Percentiles rank a stretch among this genome's conserved stretches.
These are phyloP conservation scores for Drechslera avenae DNA, from an alignment of 2,329 filamentous ascomycete species.

Conservation along the genomic window DNA sequence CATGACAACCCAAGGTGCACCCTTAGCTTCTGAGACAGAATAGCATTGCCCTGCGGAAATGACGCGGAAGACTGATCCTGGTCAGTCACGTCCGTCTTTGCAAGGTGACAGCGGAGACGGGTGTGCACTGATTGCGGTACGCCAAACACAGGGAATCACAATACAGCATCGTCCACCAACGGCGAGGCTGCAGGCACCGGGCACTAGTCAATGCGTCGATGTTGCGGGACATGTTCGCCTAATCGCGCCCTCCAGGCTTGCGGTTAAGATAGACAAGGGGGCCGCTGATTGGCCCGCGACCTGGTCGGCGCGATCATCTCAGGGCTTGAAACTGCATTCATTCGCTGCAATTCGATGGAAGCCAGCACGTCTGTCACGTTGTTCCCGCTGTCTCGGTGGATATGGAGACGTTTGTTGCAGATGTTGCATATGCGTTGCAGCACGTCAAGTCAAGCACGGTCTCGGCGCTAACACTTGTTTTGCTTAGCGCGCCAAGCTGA, in stretches of 20 bases:
- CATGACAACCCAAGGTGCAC: slow-evolving; percentile 10
- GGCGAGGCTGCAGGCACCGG: neutral
- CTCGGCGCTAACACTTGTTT: slow-evolving; percentile 13
- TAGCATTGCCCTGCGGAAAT: slow-evolving; percentile 23
- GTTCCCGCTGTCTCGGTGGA: slow-evolving; percentile 1
- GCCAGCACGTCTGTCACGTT: slow-evolving; percentile 3
- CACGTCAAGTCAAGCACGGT: slow-evolving; percentile 24
- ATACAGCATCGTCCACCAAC: slow-evolving; percentile 20
- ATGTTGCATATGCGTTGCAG: slow-evolving; percentile 31
- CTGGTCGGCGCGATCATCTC: neutral
- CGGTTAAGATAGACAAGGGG: no score
- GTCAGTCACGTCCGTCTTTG: slow-evolving; percentile 8
- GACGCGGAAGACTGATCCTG: slow-evolving; percentile 15
- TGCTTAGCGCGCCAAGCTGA: slow-evolving; percentile 43
- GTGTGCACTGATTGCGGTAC: slow-evolving; percentile 6
- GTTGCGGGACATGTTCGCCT: no score
- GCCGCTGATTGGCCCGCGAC: neutral
- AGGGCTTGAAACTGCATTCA: neutral
- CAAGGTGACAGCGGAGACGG: neutral
- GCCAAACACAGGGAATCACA: slow-evolving; percentile 20
- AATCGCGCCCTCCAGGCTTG: no score
- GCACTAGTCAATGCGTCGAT: no score
- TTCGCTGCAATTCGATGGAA: no score
- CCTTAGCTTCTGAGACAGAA: slow-evolving; percentile 24
- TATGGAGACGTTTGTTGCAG: slow-evolving; percentile 24